Evolutionary conservation across 2,329 filamentous ascomycete genomes (phyloP).

Genomic region (Sarocladiaceae sp.): DNA sequence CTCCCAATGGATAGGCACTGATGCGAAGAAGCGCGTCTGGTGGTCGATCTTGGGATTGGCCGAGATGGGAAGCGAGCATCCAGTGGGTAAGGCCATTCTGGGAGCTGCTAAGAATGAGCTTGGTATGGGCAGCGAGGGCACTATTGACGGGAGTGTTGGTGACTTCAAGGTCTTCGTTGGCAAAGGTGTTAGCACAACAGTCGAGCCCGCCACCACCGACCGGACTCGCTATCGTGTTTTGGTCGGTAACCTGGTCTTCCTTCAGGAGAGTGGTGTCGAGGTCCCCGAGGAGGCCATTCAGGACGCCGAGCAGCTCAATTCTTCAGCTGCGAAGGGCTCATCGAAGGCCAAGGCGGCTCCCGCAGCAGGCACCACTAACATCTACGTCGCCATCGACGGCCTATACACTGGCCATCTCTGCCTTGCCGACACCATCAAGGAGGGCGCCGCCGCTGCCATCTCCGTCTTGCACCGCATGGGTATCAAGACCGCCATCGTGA

Average conservation of each 20-base stretch:
- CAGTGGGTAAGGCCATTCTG: conserved; percentile 86
- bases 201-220: conserved; percentile 72
- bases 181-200: conserved; percentile 74
- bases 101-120: conserved; percentile 71
- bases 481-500: conserved; percentile 86
- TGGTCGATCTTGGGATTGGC: conserved; percentile 96
- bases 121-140: conserved; percentile 64
- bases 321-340: conserved; percentile 30
- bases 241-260: conserved; percentile 76
- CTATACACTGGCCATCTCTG: conserved; percentile 77
- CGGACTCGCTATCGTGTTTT: conserved; percentile 72
- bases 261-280: conserved; percentile 65
- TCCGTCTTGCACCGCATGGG: conserved; percentile 79
- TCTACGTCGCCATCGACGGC: conserved; percentile 84
- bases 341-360: conserved; percentile 28
- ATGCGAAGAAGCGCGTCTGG: conserved; percentile 73
- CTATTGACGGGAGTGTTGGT: conserved; percentile 77
- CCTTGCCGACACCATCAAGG: conserved; percentile 87
- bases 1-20: conserved; percentile 63
- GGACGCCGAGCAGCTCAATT: conserved; percentile 56
- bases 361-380: conserved; percentile 74
- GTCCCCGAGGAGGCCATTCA: conserved; percentile 62
- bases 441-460: conserved; percentile 76
- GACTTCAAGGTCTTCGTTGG: conserved; percentile 83
- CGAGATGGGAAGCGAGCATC: conserved; percentile 94